These are phyloP conservation scores for Barnettozyma hawaiiensis DNA, from an alignment of 1,139 yeast species.

Conservation along the genomic window DNA sequence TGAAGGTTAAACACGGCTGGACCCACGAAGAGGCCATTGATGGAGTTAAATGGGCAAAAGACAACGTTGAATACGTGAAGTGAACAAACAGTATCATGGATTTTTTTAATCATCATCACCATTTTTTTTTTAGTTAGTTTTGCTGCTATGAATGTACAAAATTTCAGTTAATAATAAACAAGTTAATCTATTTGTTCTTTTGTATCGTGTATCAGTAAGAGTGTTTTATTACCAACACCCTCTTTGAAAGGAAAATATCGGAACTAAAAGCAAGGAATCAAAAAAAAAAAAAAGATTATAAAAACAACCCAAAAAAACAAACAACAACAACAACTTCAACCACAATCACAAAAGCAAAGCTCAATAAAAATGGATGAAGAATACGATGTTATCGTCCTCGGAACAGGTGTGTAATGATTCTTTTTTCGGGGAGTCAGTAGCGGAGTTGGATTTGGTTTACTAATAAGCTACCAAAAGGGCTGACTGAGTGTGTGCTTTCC, in stretches of 20 bases:
- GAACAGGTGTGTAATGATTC: conserved; percentile 32
- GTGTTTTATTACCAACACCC: too few species aligned
- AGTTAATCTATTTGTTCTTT: not conserved
- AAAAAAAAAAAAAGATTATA: too few species aligned
- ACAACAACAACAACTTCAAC: not conserved
- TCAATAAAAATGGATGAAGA: conserved; percentile 95
- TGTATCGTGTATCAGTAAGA: not conserved
- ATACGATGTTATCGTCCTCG: conserved; percentile 85
- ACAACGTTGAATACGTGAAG: conserved; percentile 55
- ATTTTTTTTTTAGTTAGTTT: not conserved
- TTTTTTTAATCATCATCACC: too few species aligned
- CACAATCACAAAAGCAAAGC: too few species aligned
- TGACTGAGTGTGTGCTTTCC: conserved; percentile 93
- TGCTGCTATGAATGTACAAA: conserved; percentile 1
- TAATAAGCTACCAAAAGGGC: conserved; percentile 46
- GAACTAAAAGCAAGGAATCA: too few species aligned
- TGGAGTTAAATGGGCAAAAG: conserved; percentile 69
- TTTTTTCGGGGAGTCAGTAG: too few species aligned
- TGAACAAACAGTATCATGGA: not conserved
- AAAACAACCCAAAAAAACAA: not conserved
- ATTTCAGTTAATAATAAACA: not conserved
- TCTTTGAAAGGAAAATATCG: too few species aligned
- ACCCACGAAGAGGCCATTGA: conserved; percentile 64
- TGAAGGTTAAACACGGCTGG: conserved; percentile 79
- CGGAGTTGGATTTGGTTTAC: conserved; percentile 1